These are phyloP conservation scores for Euphorbia peplus DNA, from an alignment of 345 rosid species.

Conservation along the genomic window DNA sequence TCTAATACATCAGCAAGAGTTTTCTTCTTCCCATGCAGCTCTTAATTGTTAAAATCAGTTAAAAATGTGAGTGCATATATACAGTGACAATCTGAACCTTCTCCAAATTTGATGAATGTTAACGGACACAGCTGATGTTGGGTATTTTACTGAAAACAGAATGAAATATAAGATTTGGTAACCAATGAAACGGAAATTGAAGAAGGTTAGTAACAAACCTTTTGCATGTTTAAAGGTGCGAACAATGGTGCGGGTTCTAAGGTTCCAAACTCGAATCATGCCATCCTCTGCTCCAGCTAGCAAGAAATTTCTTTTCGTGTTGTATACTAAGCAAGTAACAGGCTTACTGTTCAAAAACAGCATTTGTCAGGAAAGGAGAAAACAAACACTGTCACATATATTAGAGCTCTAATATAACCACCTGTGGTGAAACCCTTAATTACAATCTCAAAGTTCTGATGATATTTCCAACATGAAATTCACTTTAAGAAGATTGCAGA, in stretches of 20 bases:
- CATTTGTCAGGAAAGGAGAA: not conserved
- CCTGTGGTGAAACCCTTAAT: not conserved
- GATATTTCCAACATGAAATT: not conserved
- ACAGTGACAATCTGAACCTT: not conserved
- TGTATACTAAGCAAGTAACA: conserved; percentile 68
- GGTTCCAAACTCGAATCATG: conserved; percentile 60
- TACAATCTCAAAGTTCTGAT: not conserved
- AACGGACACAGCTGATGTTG: not conserved
- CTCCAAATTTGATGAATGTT: not conserved
- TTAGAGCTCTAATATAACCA: not conserved
- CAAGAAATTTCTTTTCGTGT: conserved; percentile 49
- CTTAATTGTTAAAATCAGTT: not conserved
- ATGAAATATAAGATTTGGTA: not conserved
- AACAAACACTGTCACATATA: not conserved
- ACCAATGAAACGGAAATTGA: not conserved
- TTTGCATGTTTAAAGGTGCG: conserved; percentile 59
- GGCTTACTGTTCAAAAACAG: conserved; percentile 48
- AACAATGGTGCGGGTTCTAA: conserved; percentile 37
- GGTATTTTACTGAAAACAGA: not conserved
- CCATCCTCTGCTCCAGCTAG: conserved; percentile 88
- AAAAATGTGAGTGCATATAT: not conserved
- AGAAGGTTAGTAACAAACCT: conserved; percentile 39
- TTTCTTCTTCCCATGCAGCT: not conserved
- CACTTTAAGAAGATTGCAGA: not conserved
- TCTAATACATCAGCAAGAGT: not conserved